phyloP scores from a whole-genome alignment of 225 moss, liverwort and hornwort species.

The Takakia lepidozioides region DNA sequence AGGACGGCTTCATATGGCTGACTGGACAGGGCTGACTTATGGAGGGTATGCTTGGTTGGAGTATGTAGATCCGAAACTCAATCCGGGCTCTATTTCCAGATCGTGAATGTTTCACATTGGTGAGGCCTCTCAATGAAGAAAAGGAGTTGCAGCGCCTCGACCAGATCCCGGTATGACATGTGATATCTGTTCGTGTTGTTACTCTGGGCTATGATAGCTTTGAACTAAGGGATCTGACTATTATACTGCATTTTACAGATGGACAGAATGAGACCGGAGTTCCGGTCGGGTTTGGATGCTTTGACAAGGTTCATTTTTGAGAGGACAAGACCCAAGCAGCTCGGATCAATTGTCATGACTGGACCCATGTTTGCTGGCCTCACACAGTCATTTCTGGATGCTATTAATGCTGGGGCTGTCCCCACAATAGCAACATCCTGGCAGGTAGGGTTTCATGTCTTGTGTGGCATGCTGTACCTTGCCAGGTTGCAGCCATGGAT shows the following conservation, averaged over 20 bases:
- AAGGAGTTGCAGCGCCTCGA: conserved; percentile 82
- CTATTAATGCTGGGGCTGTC: conserved; percentile 76
- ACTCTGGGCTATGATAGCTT: not conserved
- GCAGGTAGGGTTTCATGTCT: no score
- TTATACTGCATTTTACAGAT: conserved; percentile 35
- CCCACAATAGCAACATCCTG: conserved; percentile 91
- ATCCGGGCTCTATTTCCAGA: conserved; percentile 82
- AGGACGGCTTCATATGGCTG: no score
- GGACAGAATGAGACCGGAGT: conserved; percentile 86
- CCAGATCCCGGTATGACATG: conserved; percentile 51
- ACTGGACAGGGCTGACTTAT: no score
- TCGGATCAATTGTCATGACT: conserved; percentile 82
- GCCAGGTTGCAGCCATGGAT: no score
- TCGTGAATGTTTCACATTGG: conserved; percentile 86
- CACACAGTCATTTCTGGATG: conserved; percentile 86
- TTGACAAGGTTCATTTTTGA: conserved; percentile 75
- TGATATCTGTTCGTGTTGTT: not conserved
- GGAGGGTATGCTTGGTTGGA: no score
- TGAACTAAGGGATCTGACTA: not conserved
- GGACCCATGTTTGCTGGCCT: conserved; percentile 89
- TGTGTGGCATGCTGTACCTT: no score
- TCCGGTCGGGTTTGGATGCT: conserved; percentile 65
- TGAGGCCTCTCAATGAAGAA: conserved; percentile 82
- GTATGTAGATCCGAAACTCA: conserved; percentile 68
- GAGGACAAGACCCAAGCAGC: conserved; percentile 72